Evolutionary conservation across 2,329 filamentous ascomycete genomes (phyloP), one percentile per base, ranked within the genome.

Genomic region (Neonectria ditissima): DNA sequence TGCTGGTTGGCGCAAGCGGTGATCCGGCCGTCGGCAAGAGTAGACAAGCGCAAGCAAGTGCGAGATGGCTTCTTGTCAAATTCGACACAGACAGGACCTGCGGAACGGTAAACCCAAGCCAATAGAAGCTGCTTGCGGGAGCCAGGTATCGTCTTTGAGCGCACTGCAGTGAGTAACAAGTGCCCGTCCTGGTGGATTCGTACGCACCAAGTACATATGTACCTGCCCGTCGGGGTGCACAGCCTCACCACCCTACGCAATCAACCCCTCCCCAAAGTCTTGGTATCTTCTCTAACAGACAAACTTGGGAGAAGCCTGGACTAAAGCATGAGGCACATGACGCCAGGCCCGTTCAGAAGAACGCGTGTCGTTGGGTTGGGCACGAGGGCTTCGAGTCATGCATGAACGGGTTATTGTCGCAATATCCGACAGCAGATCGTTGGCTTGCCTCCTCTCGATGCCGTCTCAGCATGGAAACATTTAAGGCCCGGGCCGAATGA

Each of bases 241-340:
- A 73, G 71, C 71, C 71, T 71, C 71, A 71, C 55, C 54, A 47
- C 69, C 62, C 71, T 72, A 73, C 71, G 71, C 71, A 73, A 73
- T 70, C 71, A 66, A 65, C 69, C 71, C 70, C 66, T 71, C 59
- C 47, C 54, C 16, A 44, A 32, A 28, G 39, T 37, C 59, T 62
- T 55, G 59, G 59, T 51, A 53, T 45, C 41, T 32, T 55, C 22
- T 48, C 41, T 47, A 30, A 54, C 59, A 30, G 43, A 57, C 34
- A 37, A 41, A 32, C 13, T 24, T 39, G 5, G 32, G 34, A 34
- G 9, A 30, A 50, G 54, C 18, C 32, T 43, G 39, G 43, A 24
- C 57, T 55, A 50, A 47, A 41, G 45, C 11, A 16, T 28, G 54
- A 37, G 55, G 32, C 55, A 62, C 55, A 54, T 55, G 34, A 44